These are phyloP conservation scores for Speleostelium caveatum DNA, from an alignment of 78 protist genomes.

Conservation along the genomic window DNA sequence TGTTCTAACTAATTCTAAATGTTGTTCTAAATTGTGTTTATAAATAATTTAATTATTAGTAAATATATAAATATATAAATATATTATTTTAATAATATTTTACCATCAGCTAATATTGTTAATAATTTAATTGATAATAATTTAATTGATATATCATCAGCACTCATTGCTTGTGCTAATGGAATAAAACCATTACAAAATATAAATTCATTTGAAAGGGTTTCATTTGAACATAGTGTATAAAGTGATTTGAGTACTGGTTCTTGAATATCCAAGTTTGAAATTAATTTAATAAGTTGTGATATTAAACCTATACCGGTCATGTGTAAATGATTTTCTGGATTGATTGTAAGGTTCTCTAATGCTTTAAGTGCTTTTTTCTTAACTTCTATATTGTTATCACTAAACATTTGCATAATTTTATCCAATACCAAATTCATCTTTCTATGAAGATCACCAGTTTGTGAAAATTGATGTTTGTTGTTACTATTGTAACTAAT, in stretches of 20 bases:
- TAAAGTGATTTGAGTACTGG: slow-evolving; percentile 11
- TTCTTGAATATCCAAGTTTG: slow-evolving; percentile 9
- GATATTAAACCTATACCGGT: slow-evolving; percentile 20
- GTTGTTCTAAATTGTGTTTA: slow-evolving; percentile 32
- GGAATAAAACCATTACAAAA: slow-evolving; percentile 15
- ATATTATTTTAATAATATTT: not conserved
- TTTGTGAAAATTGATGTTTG: slow-evolving; percentile 61
- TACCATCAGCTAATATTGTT: slow-evolving; percentile 48
- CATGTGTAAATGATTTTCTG: slow-evolving; percentile 18
- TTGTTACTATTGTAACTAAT: not conserved
- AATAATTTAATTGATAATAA: slow-evolving; percentile 19
- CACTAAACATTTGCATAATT: slow-evolving; percentile 17
- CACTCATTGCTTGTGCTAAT: not conserved
- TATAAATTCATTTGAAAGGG: slow-evolving; percentile 41
- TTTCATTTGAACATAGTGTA: slow-evolving; percentile 33
- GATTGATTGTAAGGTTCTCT: slow-evolving; percentile 38
- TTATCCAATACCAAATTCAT: slow-evolving; percentile 57
- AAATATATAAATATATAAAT: not conserved
- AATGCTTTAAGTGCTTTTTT: slow-evolving; percentile 60
- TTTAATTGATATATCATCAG: not conserved
- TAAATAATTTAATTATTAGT: not conserved
- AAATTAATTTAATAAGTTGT: not conserved
- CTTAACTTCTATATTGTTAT: not conserved
- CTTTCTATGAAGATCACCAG: slow-evolving; percentile 61
- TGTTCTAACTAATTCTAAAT: slow-evolving; percentile 7